A percentile compares a stretch with the other conserved stretches of the same genome.
phyloP scores from a whole-genome alignment of 768 basidiomycete species.

The Hypholoma sublateritium region DNA sequence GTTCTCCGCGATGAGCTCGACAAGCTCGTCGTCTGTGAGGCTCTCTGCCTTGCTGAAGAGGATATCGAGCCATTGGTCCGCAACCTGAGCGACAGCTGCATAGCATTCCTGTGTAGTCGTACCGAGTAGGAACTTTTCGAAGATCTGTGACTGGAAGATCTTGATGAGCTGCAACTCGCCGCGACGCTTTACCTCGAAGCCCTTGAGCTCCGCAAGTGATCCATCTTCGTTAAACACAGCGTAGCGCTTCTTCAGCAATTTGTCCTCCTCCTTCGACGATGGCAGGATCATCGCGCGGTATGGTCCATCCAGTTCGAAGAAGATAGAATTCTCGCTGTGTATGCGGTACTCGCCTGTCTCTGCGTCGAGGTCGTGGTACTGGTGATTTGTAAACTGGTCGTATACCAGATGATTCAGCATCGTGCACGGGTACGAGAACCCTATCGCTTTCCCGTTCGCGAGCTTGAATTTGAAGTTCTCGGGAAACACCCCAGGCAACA shows the following conservation, averaged over 20 bases:
- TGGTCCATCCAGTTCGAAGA: slow-evolving; percentile 98
- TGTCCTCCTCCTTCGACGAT: slow-evolving; percentile 99
- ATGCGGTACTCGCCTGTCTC: slow-evolving; percentile 83
- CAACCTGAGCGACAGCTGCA: slow-evolving; percentile 87
- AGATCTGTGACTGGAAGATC: slow-evolving; percentile 98
- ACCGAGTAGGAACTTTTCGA: slow-evolving; percentile 95
- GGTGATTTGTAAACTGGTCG: slow-evolving; percentile 94
- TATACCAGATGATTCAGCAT: slow-evolving; percentile 99
- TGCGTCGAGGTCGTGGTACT: slow-evolving; percentile 91
- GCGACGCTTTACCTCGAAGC: slow-evolving; percentile 97
- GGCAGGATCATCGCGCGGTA: slow-evolving; percentile 99
- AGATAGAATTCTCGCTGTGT: slow-evolving; percentile 97
- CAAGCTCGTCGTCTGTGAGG: slow-evolving; percentile 86
- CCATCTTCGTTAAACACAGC: slow-evolving; percentile 99
- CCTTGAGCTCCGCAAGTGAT: slow-evolving; percentile 95
- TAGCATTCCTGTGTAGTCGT: slow-evolving; percentile 95
- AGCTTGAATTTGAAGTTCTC: slow-evolving; percentile 98
- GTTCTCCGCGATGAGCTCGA: slow-evolving; percentile 98
- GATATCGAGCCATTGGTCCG: slow-evolving; percentile 97
- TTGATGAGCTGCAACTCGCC: slow-evolving; percentile 99
- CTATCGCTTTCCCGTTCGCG: slow-evolving; percentile 79
- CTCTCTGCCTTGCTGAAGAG: slow-evolving; percentile 85
- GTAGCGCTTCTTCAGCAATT: slow-evolving; percentile 96
- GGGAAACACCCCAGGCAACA: slow-evolving; percentile 97
- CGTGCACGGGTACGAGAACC: slow-evolving; percentile 95